These are phyloP conservation scores for Aspergillus panamensis DNA, from an alignment of 495 filamentous ascomycete species.

Conservation along the genomic window DNA sequence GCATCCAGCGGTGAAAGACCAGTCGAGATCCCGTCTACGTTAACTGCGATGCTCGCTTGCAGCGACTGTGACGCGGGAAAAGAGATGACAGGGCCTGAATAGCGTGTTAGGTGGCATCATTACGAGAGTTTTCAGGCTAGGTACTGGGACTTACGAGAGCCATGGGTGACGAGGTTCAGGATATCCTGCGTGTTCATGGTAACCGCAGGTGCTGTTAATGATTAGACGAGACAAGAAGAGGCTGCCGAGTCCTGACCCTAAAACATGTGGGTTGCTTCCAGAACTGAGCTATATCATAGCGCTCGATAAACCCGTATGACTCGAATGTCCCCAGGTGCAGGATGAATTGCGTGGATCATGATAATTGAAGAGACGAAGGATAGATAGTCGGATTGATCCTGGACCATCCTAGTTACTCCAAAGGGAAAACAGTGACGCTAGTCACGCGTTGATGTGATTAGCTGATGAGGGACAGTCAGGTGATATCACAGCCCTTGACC, in stretches of 20 bases:
- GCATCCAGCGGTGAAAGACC: slow-evolving; percentile 62
- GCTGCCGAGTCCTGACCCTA: neutral
- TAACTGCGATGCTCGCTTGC: slow-evolving; percentile 53
- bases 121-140: neutral
- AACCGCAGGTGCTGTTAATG: neutral
- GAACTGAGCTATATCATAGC: neutral
- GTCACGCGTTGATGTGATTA: too few relatives aligned
- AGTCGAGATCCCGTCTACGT: slow-evolving; percentile 57
- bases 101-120: neutral
- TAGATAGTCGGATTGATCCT: too few relatives aligned
- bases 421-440: too few relatives aligned
- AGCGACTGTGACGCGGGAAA: slow-evolving; percentile 84
- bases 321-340: too few relatives aligned
- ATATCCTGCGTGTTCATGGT: slow-evolving; percentile 30
- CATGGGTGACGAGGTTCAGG: slow-evolving; percentile 30
- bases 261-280: neutral
- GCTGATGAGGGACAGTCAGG: too few relatives aligned
- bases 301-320: too few relatives aligned
- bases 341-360: too few relatives aligned
- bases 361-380: too few relatives aligned
- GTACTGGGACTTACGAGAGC: slow-evolving; percentile 27
- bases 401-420: too few relatives aligned
- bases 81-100: slow-evolving; percentile 64
- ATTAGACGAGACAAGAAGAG: neutral
- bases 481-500: too few relatives aligned